A percentile compares a stretch with the other conserved stretches of the same genome.
Evolutionary conservation across 164 flowering plant species (phyloP).

Genomic region (Berberis thunbergii): DNA sequence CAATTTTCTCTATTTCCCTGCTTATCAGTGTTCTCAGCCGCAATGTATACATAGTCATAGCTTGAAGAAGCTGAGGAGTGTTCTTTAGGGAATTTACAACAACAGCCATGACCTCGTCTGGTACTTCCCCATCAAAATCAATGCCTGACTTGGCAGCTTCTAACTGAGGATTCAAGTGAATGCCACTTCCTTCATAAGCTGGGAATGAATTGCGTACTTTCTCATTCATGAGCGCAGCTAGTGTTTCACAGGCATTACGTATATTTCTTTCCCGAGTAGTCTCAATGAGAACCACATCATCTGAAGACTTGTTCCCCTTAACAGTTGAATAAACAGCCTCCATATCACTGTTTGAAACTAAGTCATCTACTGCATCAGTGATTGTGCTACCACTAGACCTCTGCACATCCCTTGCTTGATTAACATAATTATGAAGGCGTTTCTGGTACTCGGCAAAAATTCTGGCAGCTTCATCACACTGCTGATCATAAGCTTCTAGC

Average conservation of each 20-base stretch:
- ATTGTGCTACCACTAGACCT: slow-evolving; percentile 39
- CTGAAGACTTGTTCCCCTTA: slow-evolving; percentile 65
- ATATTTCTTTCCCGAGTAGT: slow-evolving; percentile 71
- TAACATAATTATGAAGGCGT: slow-evolving; percentile 64
- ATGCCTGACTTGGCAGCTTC: slow-evolving; percentile 76
- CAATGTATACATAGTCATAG: slow-evolving; percentile 64
- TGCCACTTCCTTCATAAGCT: slow-evolving; percentile 82
- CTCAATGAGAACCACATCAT: slow-evolving; percentile 81
- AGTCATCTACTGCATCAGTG: slow-evolving; percentile 40
- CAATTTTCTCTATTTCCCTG: slow-evolving; percentile 83
- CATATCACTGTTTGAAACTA: slow-evolving; percentile 41
- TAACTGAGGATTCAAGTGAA: slow-evolving; percentile 61
- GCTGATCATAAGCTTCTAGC: slow-evolving; percentile 87
- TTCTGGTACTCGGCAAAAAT: slow-evolving; percentile 94
- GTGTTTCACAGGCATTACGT: slow-evolving; percentile 77
- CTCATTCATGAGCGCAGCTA: slow-evolving; percentile 61
- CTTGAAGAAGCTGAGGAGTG: slow-evolving; percentile 80
- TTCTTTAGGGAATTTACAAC: slow-evolving; percentile 48
- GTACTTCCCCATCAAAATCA: slow-evolving; percentile 82
- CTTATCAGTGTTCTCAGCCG: slow-evolving; percentile 58
- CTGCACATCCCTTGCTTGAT: slow-evolving; percentile 83
- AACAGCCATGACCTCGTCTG: slow-evolving; percentile 62
- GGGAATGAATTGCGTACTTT: slow-evolving; percentile 69
- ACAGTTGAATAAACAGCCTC: slow-evolving; percentile 75
- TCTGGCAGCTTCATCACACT: slow-evolving; percentile 92